A percentile compares a stretch with the other conserved stretches of the same genome.
Conservation (phyloP, 768 basidiomycete genomes). For the Calocera viscosa region DNA sequence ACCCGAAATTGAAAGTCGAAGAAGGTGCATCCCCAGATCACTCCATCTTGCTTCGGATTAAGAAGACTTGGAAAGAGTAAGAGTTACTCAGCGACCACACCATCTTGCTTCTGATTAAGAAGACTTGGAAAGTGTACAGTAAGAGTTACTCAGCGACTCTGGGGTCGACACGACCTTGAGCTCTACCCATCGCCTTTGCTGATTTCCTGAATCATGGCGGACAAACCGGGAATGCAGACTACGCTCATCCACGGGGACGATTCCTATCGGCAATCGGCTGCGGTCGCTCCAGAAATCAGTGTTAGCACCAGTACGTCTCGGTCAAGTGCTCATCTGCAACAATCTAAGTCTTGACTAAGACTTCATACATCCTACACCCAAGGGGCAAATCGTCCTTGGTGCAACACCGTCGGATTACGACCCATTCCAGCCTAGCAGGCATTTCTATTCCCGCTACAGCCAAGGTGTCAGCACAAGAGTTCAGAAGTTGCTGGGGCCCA, state of each 20-base stretch:
- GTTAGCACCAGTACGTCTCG: conserved; percentile 56
- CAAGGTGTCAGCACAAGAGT: conserved; percentile 49
- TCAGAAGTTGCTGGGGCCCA: conserved; percentile 59
- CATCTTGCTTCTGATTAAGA: not conserved
- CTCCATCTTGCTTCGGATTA: not conserved
- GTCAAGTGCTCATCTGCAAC: not conserved
- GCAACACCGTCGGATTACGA: conserved; percentile 26
- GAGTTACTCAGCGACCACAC: not conserved
- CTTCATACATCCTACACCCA: conserved; percentile 36
- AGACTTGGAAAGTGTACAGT: not conserved
- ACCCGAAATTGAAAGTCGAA: not conserved
- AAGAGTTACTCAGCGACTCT: too few relatives aligned
- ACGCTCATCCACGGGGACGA: conserved; percentile 40
- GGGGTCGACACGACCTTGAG: too few relatives aligned
- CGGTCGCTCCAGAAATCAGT: conserved; percentile 62
- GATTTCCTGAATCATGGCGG: not conserved
- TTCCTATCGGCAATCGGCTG: conserved; percentile 22
- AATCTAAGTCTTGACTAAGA: conserved; percentile 32
- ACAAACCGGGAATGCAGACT: conserved; percentile 20
- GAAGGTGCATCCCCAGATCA: not conserved
- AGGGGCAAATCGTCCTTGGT: conserved; percentile 20
- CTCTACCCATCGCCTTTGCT: too few relatives aligned
- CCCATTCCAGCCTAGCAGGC: conserved; percentile 38
- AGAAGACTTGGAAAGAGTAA: not conserved
- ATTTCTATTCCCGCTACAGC: conserved; percentile 69